These are phyloP conservation scores for Boletus eberwhitei DNA, from an alignment of 768 basidiomycete genomes.

Conservation along the genomic window DNA sequence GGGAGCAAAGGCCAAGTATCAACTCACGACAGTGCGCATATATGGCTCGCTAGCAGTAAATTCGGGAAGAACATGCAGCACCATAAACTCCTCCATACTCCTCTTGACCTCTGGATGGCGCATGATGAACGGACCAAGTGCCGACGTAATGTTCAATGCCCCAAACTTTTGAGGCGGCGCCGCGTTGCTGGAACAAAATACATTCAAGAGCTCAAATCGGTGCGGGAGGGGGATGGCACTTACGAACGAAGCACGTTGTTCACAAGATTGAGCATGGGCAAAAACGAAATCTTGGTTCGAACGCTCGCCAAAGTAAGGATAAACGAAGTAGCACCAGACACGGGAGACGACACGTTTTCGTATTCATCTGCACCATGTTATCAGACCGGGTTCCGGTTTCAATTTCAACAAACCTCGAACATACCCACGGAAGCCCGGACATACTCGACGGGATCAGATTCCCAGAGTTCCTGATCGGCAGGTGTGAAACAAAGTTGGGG, in stretches of 20 bases:
- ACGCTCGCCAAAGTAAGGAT: constrained; percentile 74
- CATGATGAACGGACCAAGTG: constrained; percentile 77
- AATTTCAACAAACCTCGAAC: constrained; percentile 12
- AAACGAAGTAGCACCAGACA: constrained; percentile 77
- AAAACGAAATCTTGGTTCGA: constrained; percentile 77
- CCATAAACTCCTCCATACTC: constrained; percentile 74
- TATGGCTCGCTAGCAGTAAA: constrained; percentile 66
- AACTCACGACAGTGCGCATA: constrained; percentile 71
- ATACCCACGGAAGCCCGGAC: constrained; percentile 71
- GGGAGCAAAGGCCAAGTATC: not conserved
- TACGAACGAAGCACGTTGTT: constrained; percentile 69
- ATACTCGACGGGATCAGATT: constrained; percentile 81
- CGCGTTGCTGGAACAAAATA: constrained; percentile 36
- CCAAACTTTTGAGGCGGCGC: constrained; percentile 72
- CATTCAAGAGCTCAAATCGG: not conserved
- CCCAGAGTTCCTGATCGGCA: constrained; percentile 66
- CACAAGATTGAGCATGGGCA: constrained; percentile 76
- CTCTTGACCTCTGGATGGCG: constrained; percentile 75
- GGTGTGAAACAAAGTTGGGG: constrained; percentile 81
- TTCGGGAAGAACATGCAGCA: constrained; percentile 71
- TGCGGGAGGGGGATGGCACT: constrained; percentile 23
- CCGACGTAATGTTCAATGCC: constrained; percentile 78
- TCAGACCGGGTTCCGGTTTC: not conserved
- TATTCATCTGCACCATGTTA: constrained; percentile 63
- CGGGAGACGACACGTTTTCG: constrained; percentile 73